A percentile compares a stretch with the other conserved stretches of the same genome.
These are phyloP conservation scores for Gleditsia sinensis DNA, from an alignment of 306 rosid species.

Conservation along the genomic window DNA sequence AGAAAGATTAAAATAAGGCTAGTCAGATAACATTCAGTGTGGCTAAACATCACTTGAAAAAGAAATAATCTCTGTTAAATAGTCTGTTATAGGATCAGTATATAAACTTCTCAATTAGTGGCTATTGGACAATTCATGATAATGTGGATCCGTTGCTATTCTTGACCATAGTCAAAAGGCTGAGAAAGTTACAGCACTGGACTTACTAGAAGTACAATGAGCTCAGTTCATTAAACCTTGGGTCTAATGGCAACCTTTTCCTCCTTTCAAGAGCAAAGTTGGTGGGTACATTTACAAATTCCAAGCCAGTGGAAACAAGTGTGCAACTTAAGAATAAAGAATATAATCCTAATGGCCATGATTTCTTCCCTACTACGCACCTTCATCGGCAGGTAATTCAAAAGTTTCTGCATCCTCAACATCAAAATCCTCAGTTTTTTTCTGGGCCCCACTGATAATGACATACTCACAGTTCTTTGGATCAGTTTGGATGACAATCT, in stretches of 20 bases:
- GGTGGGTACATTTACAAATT: background rate
- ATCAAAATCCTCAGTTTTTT: constrained; percentile 76
- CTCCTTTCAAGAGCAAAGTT: constrained; percentile 17
- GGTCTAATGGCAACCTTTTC: constrained; percentile 5
- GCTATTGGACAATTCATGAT: background rate
- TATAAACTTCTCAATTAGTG: background rate
- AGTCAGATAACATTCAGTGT: constrained; percentile 4
- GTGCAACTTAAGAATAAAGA: background rate
- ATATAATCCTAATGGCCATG: background rate
- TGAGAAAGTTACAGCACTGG: background rate
- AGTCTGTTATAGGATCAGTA: background rate
- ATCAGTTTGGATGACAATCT: constrained; percentile 89
- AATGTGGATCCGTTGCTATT: background rate
- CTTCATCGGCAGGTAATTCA: constrained; percentile 88
- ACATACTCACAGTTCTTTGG: constrained; percentile 84
- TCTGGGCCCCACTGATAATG: constrained; percentile 78
- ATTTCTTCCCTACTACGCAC: constrained; percentile 33
- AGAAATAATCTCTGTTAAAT: background rate
- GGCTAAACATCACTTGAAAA: background rate
- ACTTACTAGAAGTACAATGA: background rate
- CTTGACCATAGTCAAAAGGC: background rate
- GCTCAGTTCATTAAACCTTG: background rate
- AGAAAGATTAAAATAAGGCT: background rate
- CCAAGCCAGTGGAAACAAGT: background rate
- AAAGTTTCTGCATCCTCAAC: constrained; percentile 89